These are phyloP conservation scores for Camellia granthamiana DNA, from an alignment of 148 eudicot genomes.

Conservation along the genomic window DNA sequence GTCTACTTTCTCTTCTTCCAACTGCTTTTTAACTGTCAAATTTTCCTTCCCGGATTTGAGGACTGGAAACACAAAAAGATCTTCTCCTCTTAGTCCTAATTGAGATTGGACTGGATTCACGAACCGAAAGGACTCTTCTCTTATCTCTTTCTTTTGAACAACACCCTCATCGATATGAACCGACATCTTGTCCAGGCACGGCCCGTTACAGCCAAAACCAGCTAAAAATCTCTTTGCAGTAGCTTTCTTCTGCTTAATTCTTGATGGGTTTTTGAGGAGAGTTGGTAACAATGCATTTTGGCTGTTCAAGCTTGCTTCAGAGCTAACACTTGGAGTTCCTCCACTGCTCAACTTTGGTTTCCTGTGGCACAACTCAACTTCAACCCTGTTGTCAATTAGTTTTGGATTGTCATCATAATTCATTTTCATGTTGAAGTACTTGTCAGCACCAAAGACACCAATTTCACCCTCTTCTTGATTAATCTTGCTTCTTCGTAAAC, in stretches of 20 bases:
- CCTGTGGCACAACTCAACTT: conserved; percentile 5
- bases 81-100: conserved; percentile 11
- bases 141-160: background rate
- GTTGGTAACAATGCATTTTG: conserved; percentile 34
- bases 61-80: conserved; percentile 35
- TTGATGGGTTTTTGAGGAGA: conserved; percentile 9
- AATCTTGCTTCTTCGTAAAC: conserved; percentile 7
- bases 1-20: conserved; percentile 1
- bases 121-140: conserved; percentile 12
- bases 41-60: conserved; percentile 13
- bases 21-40: background rate
- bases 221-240: conserved; percentile 33
- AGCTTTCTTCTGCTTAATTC: conserved; percentile 25
- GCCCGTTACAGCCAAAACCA: conserved; percentile 45
- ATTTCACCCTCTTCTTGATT: conserved; percentile 29
- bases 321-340: conserved; percentile 32
- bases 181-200: conserved; percentile 53
- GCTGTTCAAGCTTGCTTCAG: conserved; percentile 11
- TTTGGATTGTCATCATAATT: conserved; percentile 12
- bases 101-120: conserved; percentile 17
- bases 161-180: conserved; percentile 14
- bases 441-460: conserved; percentile 60
- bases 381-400: conserved; percentile 4
- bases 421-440: conserved; percentile 41
- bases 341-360: background rate